Percentiles rank a stretch among this genome's conserved stretches.
These are phyloP conservation scores for Citrullus amarus DNA, from an alignment of 306 rosid genomes.

Conservation along the genomic window DNA sequence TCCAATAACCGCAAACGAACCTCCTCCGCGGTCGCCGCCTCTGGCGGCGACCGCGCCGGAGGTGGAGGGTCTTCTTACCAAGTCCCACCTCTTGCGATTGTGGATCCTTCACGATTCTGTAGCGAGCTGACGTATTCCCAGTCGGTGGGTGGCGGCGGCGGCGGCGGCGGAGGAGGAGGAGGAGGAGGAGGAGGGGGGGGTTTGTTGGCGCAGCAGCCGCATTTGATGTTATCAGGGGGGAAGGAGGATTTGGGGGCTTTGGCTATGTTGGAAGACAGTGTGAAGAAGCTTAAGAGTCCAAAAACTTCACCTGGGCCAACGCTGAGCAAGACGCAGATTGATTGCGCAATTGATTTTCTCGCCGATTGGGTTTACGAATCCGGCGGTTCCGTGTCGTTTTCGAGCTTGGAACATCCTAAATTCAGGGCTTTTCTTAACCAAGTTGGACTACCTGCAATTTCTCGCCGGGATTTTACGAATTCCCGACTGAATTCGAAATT, in stretches of 20 bases:
- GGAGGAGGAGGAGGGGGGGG: neutral
- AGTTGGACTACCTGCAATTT: constrained; percentile 57
- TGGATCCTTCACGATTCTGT: constrained; percentile 39
- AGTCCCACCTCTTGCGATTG: constrained; percentile 30
- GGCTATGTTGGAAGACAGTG: constrained; percentile 93
- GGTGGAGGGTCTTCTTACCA: constrained; percentile 23
- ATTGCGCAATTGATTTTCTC: constrained; percentile 55
- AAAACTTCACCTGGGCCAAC: constrained; percentile 68
- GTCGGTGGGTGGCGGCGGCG: constrained; percentile 13
- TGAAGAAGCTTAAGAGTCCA: constrained; percentile 91
- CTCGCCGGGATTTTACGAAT: constrained; percentile 44
- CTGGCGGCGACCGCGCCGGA: constrained; percentile 9
- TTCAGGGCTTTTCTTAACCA: constrained; percentile 71
- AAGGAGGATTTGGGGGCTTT: constrained; percentile 81
- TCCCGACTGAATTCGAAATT: constrained; percentile 45
- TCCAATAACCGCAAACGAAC: constrained; percentile 42
- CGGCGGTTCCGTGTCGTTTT: constrained; percentile 66
- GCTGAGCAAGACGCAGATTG: constrained; percentile 51
- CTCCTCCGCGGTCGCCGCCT: constrained; percentile 23
- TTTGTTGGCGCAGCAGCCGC: constrained; percentile 24
- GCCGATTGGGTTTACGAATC: constrained; percentile 85
- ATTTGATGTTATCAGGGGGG: constrained; percentile 82
- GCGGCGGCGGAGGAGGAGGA: neutral
- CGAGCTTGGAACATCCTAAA: constrained; percentile 74
- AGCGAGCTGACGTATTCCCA: constrained; percentile 34